These are phyloP conservation scores for Cytospora chrysosperma DNA, from an alignment of 2,329 filamentous ascomycete species.

Conservation along the genomic window DNA sequence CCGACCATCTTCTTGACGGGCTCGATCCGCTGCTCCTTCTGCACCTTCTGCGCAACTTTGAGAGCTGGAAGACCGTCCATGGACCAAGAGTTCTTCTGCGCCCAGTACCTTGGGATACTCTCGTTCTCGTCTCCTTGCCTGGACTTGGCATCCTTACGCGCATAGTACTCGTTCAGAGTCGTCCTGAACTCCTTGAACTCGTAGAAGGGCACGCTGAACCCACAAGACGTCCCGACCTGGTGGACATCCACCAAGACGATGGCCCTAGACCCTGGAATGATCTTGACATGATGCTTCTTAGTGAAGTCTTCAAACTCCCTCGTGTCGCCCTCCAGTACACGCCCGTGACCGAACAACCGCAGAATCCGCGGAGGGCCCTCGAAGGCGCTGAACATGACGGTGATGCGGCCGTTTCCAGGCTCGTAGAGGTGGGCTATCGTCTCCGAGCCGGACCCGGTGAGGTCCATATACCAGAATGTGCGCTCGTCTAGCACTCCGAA, in stretches of 20 bases:
- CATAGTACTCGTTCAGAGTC: conserved; percentile 36
- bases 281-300: conserved; percentile 32
- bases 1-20: conserved; percentile 43
- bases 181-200: conserved; percentile 39
- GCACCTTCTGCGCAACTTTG: conserved; percentile 33
- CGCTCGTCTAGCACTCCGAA: conserved; percentile 60
- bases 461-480: conserved; percentile 68
- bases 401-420: conserved; percentile 64
- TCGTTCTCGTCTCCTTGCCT: conserved; percentile 36
- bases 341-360: conserved; percentile 39
- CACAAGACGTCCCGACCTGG: conserved; percentile 41
- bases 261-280: conserved; percentile 34
- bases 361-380: conserved; percentile 40
- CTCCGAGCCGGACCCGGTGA: conserved; percentile 73
- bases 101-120: conserved; percentile 41
- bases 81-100: conserved; percentile 40
- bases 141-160: conserved; percentile 34
- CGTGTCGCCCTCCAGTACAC: conserved; percentile 37
- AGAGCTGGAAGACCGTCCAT: conserved; percentile 41
- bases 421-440: conserved; percentile 75
- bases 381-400: conserved; percentile 65
- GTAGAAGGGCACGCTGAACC: conserved; percentile 41
- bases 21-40: conserved; percentile 33
- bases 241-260: conserved; percentile 41
- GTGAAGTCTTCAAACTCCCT: conserved; percentile 36